Evolutionary conservation across 345 rosid genomes (phyloP).

Genomic region (Camelina hispida): DNA sequence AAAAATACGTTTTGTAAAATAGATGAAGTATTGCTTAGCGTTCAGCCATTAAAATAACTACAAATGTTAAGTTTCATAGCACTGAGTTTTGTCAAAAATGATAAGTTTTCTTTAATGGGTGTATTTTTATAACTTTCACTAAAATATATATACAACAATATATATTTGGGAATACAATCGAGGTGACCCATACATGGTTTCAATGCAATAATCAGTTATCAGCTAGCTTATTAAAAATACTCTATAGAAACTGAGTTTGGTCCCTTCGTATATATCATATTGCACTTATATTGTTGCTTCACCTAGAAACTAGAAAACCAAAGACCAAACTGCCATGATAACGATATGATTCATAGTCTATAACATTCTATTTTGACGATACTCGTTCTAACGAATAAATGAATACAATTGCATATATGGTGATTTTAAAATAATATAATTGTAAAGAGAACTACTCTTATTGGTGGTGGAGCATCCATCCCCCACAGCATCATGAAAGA

Average conservation of each 20-base stretch:
- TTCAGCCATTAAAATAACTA: no score
- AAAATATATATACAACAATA: no score
- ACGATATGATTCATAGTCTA: conserved; percentile 24
- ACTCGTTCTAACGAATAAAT: neutral
- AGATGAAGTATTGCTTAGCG: no score
- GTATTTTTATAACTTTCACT: no score
- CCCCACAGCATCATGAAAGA: conserved; percentile 35
- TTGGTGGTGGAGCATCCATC: conserved; percentile 40
- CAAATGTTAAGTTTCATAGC: no score
- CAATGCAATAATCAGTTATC: conserved; percentile 13
- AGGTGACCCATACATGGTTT: neutral
- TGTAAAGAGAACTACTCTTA: conserved; percentile 11
- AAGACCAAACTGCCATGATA: conserved; percentile 36
- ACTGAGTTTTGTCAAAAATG: no score
- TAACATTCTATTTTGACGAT: conserved; percentile 18
- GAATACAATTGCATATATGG: neutral
- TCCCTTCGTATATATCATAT: conserved; percentile 12
- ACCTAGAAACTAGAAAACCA: conserved; percentile 29
- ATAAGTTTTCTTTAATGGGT: no score
- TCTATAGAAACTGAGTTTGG: neutral
- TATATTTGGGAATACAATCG: neutral
- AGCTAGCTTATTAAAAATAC: neutral
- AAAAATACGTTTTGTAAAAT: no score
- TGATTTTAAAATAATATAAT: neutral
- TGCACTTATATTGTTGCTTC: conserved; percentile 31